These are phyloP conservation scores for Epichloe gansuensis DNA, from an alignment of 2,329 filamentous ascomycete genomes.

Conservation along the genomic window DNA sequence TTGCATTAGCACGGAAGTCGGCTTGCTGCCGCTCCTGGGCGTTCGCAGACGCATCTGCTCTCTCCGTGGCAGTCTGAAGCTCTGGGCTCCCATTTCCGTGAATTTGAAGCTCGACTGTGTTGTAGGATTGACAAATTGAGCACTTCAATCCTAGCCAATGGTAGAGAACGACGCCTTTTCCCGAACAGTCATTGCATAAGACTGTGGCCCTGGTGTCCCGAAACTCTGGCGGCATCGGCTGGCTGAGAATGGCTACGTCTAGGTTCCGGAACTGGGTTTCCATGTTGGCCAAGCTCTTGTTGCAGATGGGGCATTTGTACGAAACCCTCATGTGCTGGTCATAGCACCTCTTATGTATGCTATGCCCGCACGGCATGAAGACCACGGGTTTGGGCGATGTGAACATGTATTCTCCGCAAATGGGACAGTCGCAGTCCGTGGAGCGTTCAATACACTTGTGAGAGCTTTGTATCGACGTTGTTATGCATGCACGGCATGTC, in stretches of 20 bases:
- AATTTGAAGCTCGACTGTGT: slow-evolving; percentile 53
- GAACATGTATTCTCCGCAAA: slow-evolving; percentile 94
- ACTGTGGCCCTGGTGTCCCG: slow-evolving; percentile 67
- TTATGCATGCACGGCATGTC: slow-evolving; percentile 89
- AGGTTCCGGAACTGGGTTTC: slow-evolving; percentile 86
- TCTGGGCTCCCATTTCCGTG: slow-evolving; percentile 29
- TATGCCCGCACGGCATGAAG: slow-evolving; percentile 91
- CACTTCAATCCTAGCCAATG: slow-evolving; percentile 95
- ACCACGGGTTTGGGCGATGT: slow-evolving; percentile 79
- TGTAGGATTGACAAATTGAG: slow-evolving; percentile 56
- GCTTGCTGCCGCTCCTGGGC: slow-evolving; percentile 2
- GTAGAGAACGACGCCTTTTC: slow-evolving; percentile 73
- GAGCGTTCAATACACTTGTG: slow-evolving; percentile 92
- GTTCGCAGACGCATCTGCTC: slow-evolving; percentile 5
- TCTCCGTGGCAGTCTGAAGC: slow-evolving; percentile 16
- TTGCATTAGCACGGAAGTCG: slow-evolving; percentile 1
- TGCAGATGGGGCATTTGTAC: slow-evolving; percentile 95
- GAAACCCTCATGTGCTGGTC: slow-evolving; percentile 76
- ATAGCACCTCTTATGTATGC: slow-evolving; percentile 85
- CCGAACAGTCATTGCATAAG: slow-evolving; percentile 89
- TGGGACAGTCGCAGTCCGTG: slow-evolving; percentile 91
- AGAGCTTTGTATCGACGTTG: slow-evolving; percentile 68
- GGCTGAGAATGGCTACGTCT: slow-evolving; percentile 71
- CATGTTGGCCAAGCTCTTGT: slow-evolving; percentile 95
- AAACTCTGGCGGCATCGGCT: slow-evolving; percentile 87